Conservation (phyloP, 306 rosid species). For the Fragaria ananassa region DNA sequence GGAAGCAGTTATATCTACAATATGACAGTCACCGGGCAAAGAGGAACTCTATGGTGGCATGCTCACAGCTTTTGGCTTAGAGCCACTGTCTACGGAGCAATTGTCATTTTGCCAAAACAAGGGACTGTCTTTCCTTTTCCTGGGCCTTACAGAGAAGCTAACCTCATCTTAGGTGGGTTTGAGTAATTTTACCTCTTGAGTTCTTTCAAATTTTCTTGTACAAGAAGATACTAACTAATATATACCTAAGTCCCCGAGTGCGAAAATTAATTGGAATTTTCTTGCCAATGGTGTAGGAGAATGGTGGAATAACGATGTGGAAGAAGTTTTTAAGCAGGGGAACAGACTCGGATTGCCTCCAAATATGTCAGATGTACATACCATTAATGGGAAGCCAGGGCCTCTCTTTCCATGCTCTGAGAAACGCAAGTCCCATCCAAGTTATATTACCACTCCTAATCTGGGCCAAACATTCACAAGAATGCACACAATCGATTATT, state of each 20-base stretch:
- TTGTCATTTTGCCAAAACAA: constrained; percentile 32
- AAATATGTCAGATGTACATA: constrained; percentile 37
- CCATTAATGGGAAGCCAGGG: constrained; percentile 30
- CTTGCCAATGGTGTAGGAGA: constrained; percentile 24
- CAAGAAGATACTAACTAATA: background rate
- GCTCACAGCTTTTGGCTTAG: constrained; percentile 41
- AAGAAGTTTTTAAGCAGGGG: constrained; percentile 34
- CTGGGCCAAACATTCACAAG: too few species aligned
- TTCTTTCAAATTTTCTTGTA: background rate
- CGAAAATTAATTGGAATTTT: background rate
- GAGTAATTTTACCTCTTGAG: too few species aligned
- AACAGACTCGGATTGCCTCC: constrained; percentile 38
- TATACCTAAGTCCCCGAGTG: background rate
- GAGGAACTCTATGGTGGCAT: background rate
- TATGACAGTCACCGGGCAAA: too few species aligned
- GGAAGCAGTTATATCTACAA: too few species aligned
- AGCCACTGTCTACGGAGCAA: constrained; percentile 34
- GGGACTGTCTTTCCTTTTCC: constrained; percentile 31
- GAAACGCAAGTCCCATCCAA: background rate
- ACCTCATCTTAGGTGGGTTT: constrained; percentile 24
- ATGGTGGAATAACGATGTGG: constrained; percentile 40
- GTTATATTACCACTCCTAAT: too few species aligned
- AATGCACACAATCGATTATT: too few species aligned
- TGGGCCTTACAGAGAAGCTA: constrained; percentile 28
- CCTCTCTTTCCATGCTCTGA: background rate